Base-by-base conservation (phyloP, 2,329 filamentous ascomycete species). In the Furcasterigmium sp. region DNA sequence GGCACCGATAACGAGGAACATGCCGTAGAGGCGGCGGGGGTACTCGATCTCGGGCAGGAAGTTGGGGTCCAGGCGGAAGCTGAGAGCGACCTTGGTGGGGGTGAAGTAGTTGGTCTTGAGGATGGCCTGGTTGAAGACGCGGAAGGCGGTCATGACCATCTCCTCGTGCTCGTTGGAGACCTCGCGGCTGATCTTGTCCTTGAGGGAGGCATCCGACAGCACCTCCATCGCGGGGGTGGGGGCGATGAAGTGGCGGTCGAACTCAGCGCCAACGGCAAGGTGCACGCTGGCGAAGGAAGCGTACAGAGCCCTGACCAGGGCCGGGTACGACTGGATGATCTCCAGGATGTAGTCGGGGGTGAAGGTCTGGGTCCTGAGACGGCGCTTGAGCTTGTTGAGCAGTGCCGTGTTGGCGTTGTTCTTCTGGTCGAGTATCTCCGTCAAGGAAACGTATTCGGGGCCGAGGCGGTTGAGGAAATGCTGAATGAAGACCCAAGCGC, bases 41-140 rank as follows among this genome's bases (percentile, higher is more conserved):
- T 98, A 98, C 67, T 98, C 93, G 42, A 91, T 82, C 48, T 85
- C 77, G 5, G 93, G 93, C 29, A 98, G 73, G 78, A 98, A 98
- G 32, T 71, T 76, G 7, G 90, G 88, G 60, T 96, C 85, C 48
- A 98, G 72, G 43, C 93, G 87, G 81, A 98, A 98, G 71, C 90
- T 95, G 54, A 98, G 78, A 9, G 93, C 93, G 30, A 98, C 91
- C 76, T 98, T 98, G 51, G 93, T 98, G 0, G 93, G 93, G 1
- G 93, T 98, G 62, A 82, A 84, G 75, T 94, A 96, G 73, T 98
- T 98, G 55, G 93, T 98, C 80, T 97, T 98, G 53, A 97, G 76
- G 37, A 97, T 84, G 37, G 87, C 82, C 45, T 80, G 83, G 73
- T 98, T 98, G 81, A 98, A 98, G 49, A 93, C 84, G 43, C 89